These are phyloP conservation scores for Acephala macrosclerotiorum DNA, from an alignment of 2,329 filamentous ascomycete genomes.

Conservation along the genomic window DNA sequence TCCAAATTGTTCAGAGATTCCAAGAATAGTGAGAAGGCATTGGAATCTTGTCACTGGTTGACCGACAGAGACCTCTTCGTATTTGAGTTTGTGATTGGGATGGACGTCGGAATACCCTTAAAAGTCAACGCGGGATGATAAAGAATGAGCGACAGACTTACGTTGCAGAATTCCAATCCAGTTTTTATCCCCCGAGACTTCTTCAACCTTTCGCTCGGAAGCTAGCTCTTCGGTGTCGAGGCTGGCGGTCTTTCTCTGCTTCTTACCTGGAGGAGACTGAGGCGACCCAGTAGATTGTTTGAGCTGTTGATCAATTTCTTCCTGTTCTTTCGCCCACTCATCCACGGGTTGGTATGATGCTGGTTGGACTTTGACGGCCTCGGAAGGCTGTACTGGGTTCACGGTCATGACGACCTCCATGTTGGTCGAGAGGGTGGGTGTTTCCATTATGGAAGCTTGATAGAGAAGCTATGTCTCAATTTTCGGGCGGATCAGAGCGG, in stretches of 20 bases:
- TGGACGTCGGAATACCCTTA: neutral
- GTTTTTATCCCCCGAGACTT: slow-evolving; percentile 39
- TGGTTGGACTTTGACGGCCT: slow-evolving; percentile 3
- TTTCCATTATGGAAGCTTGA: neutral
- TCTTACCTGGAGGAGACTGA: neutral
- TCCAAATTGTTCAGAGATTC: neutral
- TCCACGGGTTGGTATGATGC: slow-evolving; percentile 19
- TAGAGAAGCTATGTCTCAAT: neutral
- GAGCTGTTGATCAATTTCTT: slow-evolving; percentile 11
- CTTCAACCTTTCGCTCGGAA: slow-evolving; percentile 28
- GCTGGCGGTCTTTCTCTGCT: neutral
- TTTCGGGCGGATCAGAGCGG: no score
- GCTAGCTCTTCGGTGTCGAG: neutral
- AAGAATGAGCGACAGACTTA: slow-evolving; percentile 14
- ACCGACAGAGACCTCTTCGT: neutral
- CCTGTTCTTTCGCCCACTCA: slow-evolving; percentile 29
- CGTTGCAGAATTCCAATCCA: slow-evolving; percentile 42
- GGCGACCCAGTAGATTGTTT: neutral
- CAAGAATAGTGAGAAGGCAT: neutral
- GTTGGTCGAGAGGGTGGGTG: neutral
- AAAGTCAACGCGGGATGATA: neutral
- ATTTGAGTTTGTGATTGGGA: neutral
- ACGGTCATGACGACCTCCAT: neutral
- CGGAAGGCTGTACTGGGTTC: neutral
- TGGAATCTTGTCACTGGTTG: neutral